Conservation (phyloP, 2,329 filamentous ascomycete genomes). For the Exutisphaerella laricina region DNA sequence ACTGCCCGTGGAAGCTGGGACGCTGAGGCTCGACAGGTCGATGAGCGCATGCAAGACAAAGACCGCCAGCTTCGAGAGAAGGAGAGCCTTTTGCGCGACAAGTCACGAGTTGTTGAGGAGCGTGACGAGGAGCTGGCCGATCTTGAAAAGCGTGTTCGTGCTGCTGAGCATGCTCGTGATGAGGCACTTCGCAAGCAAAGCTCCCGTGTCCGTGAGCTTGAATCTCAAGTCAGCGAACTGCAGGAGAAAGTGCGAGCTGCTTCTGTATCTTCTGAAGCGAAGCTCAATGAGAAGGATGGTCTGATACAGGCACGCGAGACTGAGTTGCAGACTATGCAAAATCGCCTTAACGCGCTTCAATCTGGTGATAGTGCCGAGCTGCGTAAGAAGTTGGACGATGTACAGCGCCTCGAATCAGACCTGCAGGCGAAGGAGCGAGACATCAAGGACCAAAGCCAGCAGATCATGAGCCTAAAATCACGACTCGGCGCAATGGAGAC, state of each 20-base stretch:
- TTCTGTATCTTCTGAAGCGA: conserved; percentile 34
- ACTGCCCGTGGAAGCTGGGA: conserved; percentile 38
- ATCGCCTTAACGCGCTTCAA: conserved; percentile 28
- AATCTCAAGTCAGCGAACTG: conserved; percentile 43
- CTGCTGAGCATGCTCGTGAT: conserved; percentile 26
- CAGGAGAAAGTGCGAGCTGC: conserved; percentile 47
- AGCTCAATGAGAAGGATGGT: conserved; percentile 39
- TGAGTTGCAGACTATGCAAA: conserved; percentile 36
- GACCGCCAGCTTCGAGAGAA: conserved; percentile 59
- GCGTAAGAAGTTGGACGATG: conserved; percentile 28
- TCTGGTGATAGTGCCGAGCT: conserved; percentile 30
- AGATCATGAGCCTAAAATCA: conserved; percentile 31
- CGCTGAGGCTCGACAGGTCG: conserved; percentile 34
- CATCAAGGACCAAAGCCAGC: conserved; percentile 29
- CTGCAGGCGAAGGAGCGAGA: conserved; percentile 32
- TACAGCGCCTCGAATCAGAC: conserved; percentile 37
- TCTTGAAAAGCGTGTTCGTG: conserved; percentile 29
- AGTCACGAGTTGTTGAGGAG: conserved; percentile 66
- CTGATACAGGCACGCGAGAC: conserved; percentile 38
- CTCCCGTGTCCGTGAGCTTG: conserved; percentile 49
- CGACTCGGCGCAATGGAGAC: conserved; percentile 33
- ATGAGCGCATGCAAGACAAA: conserved; percentile 35
- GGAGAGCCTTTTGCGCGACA: conserved; percentile 69
- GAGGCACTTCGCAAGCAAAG: conserved; percentile 41
- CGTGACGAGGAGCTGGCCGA: conserved; percentile 62